Evolutionary conservation across 2,329 filamentous ascomycete genomes (phyloP), one percentile per base, ranked within the genome.

Genomic region (Alternaria sp.): DNA sequence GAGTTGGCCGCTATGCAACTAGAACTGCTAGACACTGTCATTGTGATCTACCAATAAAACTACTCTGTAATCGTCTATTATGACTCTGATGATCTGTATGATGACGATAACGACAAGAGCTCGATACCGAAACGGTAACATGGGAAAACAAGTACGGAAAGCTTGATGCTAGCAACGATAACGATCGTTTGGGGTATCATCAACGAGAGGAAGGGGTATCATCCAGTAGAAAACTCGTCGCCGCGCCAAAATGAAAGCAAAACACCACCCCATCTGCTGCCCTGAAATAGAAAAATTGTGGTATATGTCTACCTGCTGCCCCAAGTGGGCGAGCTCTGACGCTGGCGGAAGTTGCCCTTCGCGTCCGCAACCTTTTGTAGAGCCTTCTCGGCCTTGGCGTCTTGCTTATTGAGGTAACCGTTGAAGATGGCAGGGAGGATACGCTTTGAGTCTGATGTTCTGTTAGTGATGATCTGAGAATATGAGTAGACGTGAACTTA

Each of bases 401-500:
- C 77, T 64, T 75, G 69, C 69, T 76, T 74, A 47, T 77, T 68
- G 64, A 79, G 66, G 64, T 73, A 80, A 33, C 73, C 69, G 55
- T 80, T 80, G 64, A 79, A 80, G 56, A 80, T 54, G 23, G 61
- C 46, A 15, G 77, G 78, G 28, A 80, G 72, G 57, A 79, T 64
- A 46, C 78, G 70, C 54, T 75, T 73, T 3, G 77, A 78, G 65
- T 79, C 78, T 79, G 51, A 11, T 14, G 5, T 12, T 9, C 9
- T 30, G 50, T 76, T 65, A 78, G 69, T 37, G 53, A 18, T 37
- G 55, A 20, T 43, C 9, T 11, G 11, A n/a, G 37, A n/a, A 37
- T n/a, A 26, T n/a, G 8, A 55, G 37, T 11, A 12, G 33, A 5
- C 21, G 6, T 49, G 45, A 54, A 83, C 84, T 79, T 88, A 85